Evolutionary conservation across 2,329 filamentous ascomycete species (phyloP).

Genomic region (Penicillium sp.): DNA sequence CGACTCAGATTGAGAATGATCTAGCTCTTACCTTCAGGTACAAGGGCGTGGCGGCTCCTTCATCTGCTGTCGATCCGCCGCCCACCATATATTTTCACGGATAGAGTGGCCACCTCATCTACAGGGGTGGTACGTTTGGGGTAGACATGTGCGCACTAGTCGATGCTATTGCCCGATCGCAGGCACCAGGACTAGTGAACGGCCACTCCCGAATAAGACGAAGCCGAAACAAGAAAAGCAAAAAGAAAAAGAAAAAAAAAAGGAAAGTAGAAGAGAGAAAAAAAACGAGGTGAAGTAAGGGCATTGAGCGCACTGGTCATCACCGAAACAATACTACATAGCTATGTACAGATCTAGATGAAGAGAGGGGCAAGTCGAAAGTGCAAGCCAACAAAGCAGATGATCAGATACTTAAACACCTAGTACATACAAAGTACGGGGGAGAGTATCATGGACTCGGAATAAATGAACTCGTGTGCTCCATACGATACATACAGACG

Average conservation of each 20-base stretch:
- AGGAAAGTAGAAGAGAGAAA: background rate
- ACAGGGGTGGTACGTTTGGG: background rate
- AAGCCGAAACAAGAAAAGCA: background rate
- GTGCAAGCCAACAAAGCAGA: conserved; percentile 1
- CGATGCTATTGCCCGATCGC: background rate
- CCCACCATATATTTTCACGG: background rate
- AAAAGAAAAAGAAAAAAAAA: background rate
- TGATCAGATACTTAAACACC: background rate
- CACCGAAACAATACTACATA: conserved; percentile 15
- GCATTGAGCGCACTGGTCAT: conserved; percentile 12
- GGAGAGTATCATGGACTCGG: background rate
- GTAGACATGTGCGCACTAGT: background rate
- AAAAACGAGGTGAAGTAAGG: conserved; percentile 9
- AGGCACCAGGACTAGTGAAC: background rate
- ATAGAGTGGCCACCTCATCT: background rate
- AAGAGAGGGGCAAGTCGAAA: no score
- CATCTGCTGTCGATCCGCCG: background rate
- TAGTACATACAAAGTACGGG: background rate
- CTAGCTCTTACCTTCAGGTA: background rate
- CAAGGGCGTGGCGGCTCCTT: background rate
- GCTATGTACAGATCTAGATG: no score
- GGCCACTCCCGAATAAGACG: background rate
- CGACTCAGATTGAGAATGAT: background rate
- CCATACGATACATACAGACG: background rate
- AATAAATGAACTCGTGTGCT: background rate